phyloP scores from a whole-genome alignment of 306 rosid genomes.

The Castanea crenata region DNA sequence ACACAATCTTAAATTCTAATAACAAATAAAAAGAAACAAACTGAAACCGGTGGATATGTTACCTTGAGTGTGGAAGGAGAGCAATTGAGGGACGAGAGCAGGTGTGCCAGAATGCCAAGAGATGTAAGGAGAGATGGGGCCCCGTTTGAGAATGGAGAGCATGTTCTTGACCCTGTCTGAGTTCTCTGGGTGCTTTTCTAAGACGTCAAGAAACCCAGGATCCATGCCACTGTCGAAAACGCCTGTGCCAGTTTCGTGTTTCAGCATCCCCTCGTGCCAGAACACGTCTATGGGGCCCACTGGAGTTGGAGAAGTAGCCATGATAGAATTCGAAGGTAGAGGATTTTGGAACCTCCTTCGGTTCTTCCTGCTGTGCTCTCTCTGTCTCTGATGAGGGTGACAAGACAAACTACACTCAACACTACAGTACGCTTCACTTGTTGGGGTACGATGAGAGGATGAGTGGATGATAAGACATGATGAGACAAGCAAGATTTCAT shows the following conservation, averaged over 20 bases:
- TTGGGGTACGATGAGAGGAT: too few species aligned
- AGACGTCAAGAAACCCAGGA: slow-evolving; percentile 77
- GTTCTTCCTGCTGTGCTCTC: too few species aligned
- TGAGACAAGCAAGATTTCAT: too few species aligned
- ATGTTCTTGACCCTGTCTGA: slow-evolving; percentile 77
- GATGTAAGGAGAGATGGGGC: slow-evolving; percentile 71
- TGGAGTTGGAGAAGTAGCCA: background rate
- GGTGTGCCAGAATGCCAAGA: slow-evolving; percentile 54
- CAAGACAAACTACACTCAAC: too few species aligned
- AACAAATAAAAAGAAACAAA: background rate
- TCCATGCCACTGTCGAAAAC: slow-evolving; percentile 66
- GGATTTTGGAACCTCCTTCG: too few species aligned
- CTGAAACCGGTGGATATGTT: background rate
- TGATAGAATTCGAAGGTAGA: too few species aligned
- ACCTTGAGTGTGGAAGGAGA: slow-evolving; percentile 80
- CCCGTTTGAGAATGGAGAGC: slow-evolving; percentile 71
- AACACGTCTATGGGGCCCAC: slow-evolving; percentile 41
- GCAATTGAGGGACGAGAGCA: slow-evolving; percentile 54
- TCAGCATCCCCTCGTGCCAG: slow-evolving; percentile 81
- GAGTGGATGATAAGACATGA: too few species aligned
- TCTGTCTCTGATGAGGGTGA: too few species aligned
- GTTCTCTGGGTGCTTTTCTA: slow-evolving; percentile 92
- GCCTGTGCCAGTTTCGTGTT: slow-evolving; percentile 65
- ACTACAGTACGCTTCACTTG: too few species aligned
- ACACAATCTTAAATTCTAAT: background rate